These are phyloP conservation scores for Penicillium angulare DNA, from an alignment of 495 filamentous ascomycete species.

Conservation along the genomic window DNA sequence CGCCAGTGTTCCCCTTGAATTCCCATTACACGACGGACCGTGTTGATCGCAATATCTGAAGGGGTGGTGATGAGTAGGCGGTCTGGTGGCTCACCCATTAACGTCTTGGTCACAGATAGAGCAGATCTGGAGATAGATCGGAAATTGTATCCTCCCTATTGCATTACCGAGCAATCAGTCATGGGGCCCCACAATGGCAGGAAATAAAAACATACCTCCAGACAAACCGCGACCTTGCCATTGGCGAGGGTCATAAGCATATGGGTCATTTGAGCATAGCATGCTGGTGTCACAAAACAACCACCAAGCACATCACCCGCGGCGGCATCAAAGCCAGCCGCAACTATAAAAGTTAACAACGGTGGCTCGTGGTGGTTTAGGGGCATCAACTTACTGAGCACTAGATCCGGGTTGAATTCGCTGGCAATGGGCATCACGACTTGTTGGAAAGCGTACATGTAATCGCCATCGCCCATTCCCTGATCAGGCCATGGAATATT, in stretches of 20 bases:
- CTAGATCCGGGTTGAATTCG: constrained; percentile 92
- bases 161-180: background rate
- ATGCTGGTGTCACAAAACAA: constrained; percentile 84
- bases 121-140: constrained; percentile 88
- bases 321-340: constrained; percentile 95
- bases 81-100: constrained; percentile 93
- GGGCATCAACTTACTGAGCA: constrained; percentile 58
- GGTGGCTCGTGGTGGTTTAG: background rate
- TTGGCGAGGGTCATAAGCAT: constrained; percentile 96
- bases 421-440: constrained; percentile 95
- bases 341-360: constrained; percentile 51
- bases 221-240: constrained; percentile 86
- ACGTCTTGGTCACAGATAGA: constrained; percentile 81
- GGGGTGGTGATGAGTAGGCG: constrained; percentile 53
- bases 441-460: constrained; percentile 92
- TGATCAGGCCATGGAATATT: constrained; percentile 93
- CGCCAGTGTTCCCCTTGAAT: constrained; percentile 59
- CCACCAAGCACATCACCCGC: constrained; percentile 88
- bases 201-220: constrained; percentile 56
- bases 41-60: constrained; percentile 43
- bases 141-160: constrained; percentile 88
- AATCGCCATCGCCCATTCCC: constrained; percentile 96
- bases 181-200: background rate
- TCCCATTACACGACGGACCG: constrained; percentile 52
- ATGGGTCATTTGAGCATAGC: constrained; percentile 98